These are phyloP conservation scores for Colletotrichum endophyticum DNA, from an alignment of 2,329 filamentous ascomycete genomes.

Conservation along the genomic window DNA sequence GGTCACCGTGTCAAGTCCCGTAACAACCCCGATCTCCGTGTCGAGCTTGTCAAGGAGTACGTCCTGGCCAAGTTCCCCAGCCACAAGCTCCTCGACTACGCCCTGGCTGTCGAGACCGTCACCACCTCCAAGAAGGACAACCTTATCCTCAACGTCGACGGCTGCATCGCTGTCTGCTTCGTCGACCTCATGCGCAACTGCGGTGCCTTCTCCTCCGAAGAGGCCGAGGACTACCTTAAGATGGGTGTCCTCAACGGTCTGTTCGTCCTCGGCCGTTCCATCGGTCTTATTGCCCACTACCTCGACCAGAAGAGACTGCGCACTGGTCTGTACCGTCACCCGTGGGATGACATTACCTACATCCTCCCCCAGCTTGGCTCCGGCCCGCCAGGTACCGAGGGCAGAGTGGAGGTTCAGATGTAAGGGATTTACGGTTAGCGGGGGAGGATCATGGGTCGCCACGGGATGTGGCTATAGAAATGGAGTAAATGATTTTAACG, in stretches of 20 bases:
- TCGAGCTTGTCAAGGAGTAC: conserved; percentile 99
- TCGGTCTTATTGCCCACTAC: conserved; percentile 99
- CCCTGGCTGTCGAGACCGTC: conserved; percentile 95
- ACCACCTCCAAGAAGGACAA: conserved; percentile 99
- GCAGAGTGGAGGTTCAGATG: conserved; percentile 88
- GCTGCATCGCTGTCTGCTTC: conserved; percentile 98
- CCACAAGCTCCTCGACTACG: conserved; percentile 98
- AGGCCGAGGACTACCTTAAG: conserved; percentile 97
- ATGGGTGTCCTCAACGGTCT: conserved; percentile 99
- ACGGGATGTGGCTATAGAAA: conserved; percentile 21
- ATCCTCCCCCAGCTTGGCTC: conserved; percentile 82
- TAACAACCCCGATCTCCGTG: conserved; percentile 99
- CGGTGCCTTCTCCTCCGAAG: conserved; percentile 93
- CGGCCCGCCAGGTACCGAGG: conserved; percentile 76
- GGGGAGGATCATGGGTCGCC: conserved; percentile 17
- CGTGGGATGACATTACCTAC: conserved; percentile 98
- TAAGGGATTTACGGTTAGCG: conserved; percentile 41
- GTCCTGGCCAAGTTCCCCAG: conserved; percentile 96
- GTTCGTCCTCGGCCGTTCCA: conserved; percentile 95
- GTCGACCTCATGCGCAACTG: conserved; percentile 97
- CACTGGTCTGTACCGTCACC: conserved; percentile 98
- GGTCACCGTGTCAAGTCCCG: conserved; percentile 99
- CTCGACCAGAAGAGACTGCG: conserved; percentile 99
- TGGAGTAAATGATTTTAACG: conserved; percentile 23
- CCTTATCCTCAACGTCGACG: conserved; percentile 98